These are phyloP conservation scores for Leccinum pachyderme DNA, from an alignment of 1,284 basidiomycete species.

Conservation along the genomic window DNA sequence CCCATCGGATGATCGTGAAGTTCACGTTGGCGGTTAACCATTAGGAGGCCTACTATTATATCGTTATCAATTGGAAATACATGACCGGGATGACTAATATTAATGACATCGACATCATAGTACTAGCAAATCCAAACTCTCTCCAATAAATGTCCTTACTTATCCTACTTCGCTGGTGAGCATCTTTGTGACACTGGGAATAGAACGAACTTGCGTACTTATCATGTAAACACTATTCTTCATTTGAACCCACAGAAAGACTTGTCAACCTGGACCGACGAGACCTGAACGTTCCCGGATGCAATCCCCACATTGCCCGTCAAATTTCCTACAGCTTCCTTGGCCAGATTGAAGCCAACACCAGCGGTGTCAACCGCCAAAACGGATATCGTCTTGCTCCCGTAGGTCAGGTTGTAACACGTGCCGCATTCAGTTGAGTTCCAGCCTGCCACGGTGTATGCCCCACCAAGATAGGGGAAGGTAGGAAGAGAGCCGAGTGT, in stretches of 20 bases:
- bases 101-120: too few species aligned
- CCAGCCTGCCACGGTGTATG: constrained; percentile 35
- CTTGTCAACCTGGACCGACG: constrained; percentile 17
- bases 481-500: constrained; percentile 47
- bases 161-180: constrained; percentile 7
- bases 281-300: constrained; percentile 27
- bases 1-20: background rate
- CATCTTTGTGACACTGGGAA: background rate
- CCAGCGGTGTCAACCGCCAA: constrained; percentile 34
- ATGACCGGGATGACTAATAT: too few species aligned
- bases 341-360: constrained; percentile 36
- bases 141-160: background rate
- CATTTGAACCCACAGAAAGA: constrained; percentile 25
- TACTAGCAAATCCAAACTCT: too few species aligned
- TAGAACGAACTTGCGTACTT: background rate
- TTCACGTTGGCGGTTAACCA: too few species aligned
- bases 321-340: constrained; percentile 35
- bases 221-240: background rate
- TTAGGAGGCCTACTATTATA: too few species aligned
- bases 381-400: constrained; percentile 20
- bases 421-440: constrained; percentile 34
- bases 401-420: constrained; percentile 35
- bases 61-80: too few species aligned
- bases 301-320: constrained; percentile 30
- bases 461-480: constrained; percentile 52